Evolutionary conservation across 352 stramenopile species (phyloP), one percentile per base, ranked within the genome.

Genomic region (Bremia lactucae): DNA sequence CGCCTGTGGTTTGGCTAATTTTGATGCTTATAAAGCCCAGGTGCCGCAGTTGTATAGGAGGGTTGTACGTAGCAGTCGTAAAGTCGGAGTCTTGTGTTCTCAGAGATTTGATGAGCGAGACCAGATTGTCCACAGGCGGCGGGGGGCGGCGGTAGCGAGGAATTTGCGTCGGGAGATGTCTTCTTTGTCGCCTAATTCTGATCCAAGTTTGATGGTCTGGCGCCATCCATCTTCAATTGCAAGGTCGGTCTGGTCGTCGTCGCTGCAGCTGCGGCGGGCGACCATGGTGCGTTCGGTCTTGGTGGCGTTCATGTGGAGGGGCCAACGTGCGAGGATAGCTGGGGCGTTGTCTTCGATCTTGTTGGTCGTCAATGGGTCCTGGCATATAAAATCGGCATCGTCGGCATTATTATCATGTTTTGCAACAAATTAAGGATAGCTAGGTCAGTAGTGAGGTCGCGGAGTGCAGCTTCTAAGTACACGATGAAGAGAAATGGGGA

Each of bases 351-450:
- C 13, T 0, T 36, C 10, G 10, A 21, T 24, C n/a, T n/a, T n/a
- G n/a, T n/a, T n/a, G n/a, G n/a, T n/a, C 6, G 26, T 9, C 10
- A 2, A 13, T 0, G 24, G 18, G 2, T 37, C n/a, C 2, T 14
- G 11, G 26, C 39, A 55, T 3, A 55, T 40, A 20, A 39, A 49
- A 3, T 55, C 39, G 4, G 38, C 47, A 10, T 55, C 47, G 14
- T 49, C 47, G 0, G 47, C 47, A 10, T 49, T 0, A 55, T 14
- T 2, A 49, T 28, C 37, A 54, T 54, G 11, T 55, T 16, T 15
- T 48, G 13, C 2, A 49, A 19, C 23, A 55, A 20, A 13, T 43
- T 3, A 0, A 2, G 24, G n/a, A n/a, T n/a, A 0, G 24, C 9
- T 16, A 49, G 20, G 7, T 45, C 22, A 24, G 0, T 23, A 7